phyloP scores from a whole-genome alignment of 2,329 filamentous ascomycete species.

The Colletotrichum agaves region DNA sequence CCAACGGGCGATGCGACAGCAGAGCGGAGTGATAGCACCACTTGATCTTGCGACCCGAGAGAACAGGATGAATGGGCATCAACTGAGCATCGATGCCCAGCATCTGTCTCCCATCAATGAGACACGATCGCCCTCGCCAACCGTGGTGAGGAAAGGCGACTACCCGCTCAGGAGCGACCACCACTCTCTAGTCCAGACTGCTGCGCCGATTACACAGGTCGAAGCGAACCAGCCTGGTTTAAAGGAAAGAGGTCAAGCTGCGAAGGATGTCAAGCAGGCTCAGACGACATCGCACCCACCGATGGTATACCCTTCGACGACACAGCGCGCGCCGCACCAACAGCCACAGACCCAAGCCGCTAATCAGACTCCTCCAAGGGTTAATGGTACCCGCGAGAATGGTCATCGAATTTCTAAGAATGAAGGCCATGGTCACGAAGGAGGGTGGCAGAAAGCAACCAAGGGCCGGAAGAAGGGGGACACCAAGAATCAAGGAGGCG shows the following conservation, averaged over 20 bases:
- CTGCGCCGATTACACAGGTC: conserved; percentile 32
- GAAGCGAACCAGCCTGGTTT: conserved; percentile 10
- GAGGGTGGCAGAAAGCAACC: conserved; percentile 68
- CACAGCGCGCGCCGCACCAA: conserved; percentile 42
- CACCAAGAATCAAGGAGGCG: conserved; percentile 57
- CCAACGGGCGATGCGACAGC: conserved; percentile 53
- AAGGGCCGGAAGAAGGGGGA: conserved; percentile 66
- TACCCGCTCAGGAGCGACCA: conserved; percentile 23
- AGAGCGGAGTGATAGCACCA: conserved; percentile 63
- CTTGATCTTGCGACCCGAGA: conserved; percentile 65
- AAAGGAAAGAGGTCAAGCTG: conserved; percentile 36
- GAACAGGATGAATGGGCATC: conserved; percentile 50
- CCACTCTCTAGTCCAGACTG: conserved; percentile 18
- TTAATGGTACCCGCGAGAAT: conserved; percentile 58
- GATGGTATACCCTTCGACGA: conserved; percentile 23
- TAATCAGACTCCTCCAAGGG: conserved; percentile 44
- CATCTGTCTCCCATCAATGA: conserved; percentile 81
- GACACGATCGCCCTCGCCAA: conserved; percentile 76
- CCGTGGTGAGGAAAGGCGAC: conserved; percentile 59
- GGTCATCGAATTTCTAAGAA: conserved; percentile 67
- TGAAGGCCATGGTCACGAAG: conserved; percentile 58
- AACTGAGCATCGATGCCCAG: conserved; percentile 52
- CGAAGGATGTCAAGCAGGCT: conserved; percentile 43
- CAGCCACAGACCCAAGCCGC: conserved; percentile 41
- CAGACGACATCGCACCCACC: conserved; percentile 40